Conservation (phyloP, 2,329 filamentous ascomycete genomes). For the Calycina herbarum region DNA sequence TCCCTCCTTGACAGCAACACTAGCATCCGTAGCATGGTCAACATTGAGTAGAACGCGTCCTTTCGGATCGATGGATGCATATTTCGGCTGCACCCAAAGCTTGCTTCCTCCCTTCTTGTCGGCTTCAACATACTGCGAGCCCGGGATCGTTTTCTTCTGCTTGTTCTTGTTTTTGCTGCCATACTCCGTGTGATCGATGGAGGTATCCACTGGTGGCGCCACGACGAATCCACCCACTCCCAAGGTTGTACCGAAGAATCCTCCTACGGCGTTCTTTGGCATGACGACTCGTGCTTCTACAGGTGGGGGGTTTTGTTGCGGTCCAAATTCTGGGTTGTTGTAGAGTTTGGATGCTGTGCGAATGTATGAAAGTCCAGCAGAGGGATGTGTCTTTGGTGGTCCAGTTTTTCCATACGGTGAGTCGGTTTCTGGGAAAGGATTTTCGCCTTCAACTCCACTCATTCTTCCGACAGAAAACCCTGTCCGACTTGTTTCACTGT, state of each 20-base stretch:
- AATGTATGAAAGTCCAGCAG: conserved; percentile 62
- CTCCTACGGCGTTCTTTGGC: conserved; percentile 42
- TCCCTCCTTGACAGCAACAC: conserved; percentile 33
- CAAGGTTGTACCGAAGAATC: conserved; percentile 23
- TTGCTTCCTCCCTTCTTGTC: conserved; percentile 36
- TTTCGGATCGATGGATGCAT: conserved; percentile 34
- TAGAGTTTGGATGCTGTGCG: conserved; percentile 53
- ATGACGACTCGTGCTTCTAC: conserved; percentile 58
- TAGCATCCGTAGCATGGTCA: conserved; percentile 26
- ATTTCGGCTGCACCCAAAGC: conserved; percentile 31
- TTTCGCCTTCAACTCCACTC: too few species aligned
- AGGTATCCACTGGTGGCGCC: conserved; percentile 22
- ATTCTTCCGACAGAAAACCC: background rate
- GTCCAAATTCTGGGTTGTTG: conserved; percentile 62
- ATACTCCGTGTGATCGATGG: conserved; percentile 1
- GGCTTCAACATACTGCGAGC: conserved; percentile 31
- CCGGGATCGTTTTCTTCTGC: conserved; percentile 16
- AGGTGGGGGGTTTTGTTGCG: conserved; percentile 52
- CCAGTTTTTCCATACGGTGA: conserved; percentile 47
- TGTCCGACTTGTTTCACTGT: background rate
- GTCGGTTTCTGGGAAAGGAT: background rate
- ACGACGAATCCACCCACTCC: conserved; percentile 38
- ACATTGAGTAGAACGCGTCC: conserved; percentile 33
- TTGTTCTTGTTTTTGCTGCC: background rate
- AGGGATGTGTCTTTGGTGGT: conserved; percentile 63